These are phyloP conservation scores for Pneumocystis wakefieldiae DNA, from an alignment of 1,139 yeast species.

Conservation along the genomic window DNA sequence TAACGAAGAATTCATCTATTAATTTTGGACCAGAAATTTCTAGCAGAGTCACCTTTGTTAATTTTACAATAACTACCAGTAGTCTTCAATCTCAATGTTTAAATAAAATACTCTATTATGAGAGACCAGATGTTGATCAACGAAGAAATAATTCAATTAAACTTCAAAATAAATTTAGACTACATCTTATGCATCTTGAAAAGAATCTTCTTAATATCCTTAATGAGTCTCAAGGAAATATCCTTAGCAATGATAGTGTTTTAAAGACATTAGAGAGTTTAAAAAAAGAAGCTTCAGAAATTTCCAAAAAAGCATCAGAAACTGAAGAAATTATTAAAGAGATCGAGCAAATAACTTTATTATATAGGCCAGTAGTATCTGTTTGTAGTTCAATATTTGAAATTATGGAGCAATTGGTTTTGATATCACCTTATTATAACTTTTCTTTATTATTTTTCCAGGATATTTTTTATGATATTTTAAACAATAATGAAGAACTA, in stretches of 20 bases:
- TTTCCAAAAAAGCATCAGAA: slow-evolving; percentile 40
- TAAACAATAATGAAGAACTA: slow-evolving; percentile 19
- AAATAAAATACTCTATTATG: slow-evolving; percentile 39
- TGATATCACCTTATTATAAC: slow-evolving; percentile 38
- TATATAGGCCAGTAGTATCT: slow-evolving; percentile 40
- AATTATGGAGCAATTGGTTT: slow-evolving; percentile 31
- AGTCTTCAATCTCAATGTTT: slow-evolving; percentile 52
- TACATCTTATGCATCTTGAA: slow-evolving; percentile 43
- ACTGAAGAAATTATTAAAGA: slow-evolving; percentile 40
- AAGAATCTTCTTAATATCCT: slow-evolving; percentile 44
- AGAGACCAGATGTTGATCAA: slow-evolving; percentile 53
- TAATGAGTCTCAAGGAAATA: slow-evolving; percentile 42
- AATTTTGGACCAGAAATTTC: slow-evolving; percentile 39
- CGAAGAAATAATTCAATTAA: slow-evolving; percentile 39
- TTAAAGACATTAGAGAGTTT: slow-evolving; percentile 47
- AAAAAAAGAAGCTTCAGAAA: slow-evolving; percentile 45
- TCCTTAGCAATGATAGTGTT: slow-evolving; percentile 53
- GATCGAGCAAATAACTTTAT: slow-evolving; percentile 35
- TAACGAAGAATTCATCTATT: slow-evolving; percentile 40
- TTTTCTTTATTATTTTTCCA: slow-evolving; percentile 41
- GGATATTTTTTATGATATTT: slow-evolving; percentile 29
- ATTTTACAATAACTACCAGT: slow-evolving; percentile 55
- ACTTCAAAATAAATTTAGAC: slow-evolving; percentile 47
- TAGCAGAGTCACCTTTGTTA: slow-evolving; percentile 48
- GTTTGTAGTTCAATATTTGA: slow-evolving; percentile 40